A percentile compares a stretch with the other conserved stretches of the same genome.
Evolutionary conservation across 2,329 filamentous ascomycete genomes (phyloP).

Genomic region (Aureobasidium sp.): DNA sequence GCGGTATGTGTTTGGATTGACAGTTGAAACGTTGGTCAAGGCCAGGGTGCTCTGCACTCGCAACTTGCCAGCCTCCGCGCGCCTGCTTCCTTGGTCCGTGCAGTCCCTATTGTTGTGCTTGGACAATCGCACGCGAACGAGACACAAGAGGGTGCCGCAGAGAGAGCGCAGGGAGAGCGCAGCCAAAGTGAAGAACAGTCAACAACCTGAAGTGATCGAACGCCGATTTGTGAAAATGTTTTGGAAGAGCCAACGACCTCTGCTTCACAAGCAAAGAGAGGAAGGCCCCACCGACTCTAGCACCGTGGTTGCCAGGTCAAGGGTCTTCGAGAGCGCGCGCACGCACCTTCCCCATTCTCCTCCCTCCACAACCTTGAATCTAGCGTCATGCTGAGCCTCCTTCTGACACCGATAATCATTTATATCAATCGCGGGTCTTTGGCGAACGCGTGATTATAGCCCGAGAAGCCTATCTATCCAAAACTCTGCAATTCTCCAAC

Average conservation of each 20-base stretch:
- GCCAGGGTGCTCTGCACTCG: not conserved
- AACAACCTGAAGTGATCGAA: not conserved
- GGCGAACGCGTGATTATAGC: not conserved
- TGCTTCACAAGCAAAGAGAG: not conserved
- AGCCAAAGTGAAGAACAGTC: not conserved
- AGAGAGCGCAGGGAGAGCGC: not conserved
- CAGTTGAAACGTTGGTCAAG: not conserved
- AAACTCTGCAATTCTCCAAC: not conserved
- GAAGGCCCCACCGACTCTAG: not conserved
- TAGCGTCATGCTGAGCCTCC: not conserved
- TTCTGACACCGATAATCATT: not conserved
- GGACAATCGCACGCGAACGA: not conserved
- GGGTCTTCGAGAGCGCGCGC: not conserved
- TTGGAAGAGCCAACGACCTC: not conserved
- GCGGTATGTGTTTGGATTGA: constrained; percentile 14
- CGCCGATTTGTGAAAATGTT: not conserved
- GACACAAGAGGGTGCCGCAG: too few species aligned
- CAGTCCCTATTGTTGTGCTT: constrained; percentile 1
- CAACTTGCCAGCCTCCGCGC: not conserved
- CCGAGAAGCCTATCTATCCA: not conserved
- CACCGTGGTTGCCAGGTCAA: constrained; percentile 7
- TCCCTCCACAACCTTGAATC: not conserved
- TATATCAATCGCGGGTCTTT: not conserved
- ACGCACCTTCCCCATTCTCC: not conserved
- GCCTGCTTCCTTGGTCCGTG: not conserved